These are phyloP conservation scores for Crithidia thermophila DNA, from an alignment of 208 protist species.

Conservation along the genomic window DNA sequence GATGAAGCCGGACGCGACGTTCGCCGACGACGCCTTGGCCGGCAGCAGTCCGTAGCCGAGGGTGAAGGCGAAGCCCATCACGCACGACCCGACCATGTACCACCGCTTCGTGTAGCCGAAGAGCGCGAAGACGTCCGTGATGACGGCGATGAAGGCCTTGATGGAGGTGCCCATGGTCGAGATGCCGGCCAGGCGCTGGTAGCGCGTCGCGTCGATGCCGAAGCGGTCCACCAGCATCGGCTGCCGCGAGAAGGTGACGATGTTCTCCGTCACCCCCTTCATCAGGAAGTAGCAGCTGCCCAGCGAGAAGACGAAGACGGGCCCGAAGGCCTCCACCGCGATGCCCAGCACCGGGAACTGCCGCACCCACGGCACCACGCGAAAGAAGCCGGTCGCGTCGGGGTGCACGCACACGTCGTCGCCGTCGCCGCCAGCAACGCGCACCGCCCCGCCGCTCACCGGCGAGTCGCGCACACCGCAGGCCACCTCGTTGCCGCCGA, in stretches of 20 bases:
- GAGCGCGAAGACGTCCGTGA: constrained; percentile 68
- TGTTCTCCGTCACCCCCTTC: constrained; percentile 42
- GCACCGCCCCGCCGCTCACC: not conserved
- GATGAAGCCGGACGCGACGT: constrained; percentile 32
- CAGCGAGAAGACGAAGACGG: constrained; percentile 32
- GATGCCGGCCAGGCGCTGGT: constrained; percentile 41
- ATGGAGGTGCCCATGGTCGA: constrained; percentile 43
- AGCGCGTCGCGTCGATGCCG: constrained; percentile 21
- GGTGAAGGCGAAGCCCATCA: constrained; percentile 29
- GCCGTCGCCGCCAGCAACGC: not conserved
- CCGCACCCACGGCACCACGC: constrained; percentile 17
- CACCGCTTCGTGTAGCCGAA: constrained; percentile 85
- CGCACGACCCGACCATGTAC: constrained; percentile 47
- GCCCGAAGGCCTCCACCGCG: constrained; percentile 35
- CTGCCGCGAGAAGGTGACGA: constrained; percentile 29
- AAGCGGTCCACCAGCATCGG: constrained; percentile 47
- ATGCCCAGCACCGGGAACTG: constrained; percentile 38
- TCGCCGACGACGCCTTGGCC: constrained; percentile 22
- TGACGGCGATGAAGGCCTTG: constrained; percentile 61
- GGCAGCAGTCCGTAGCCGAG: constrained; percentile 43
- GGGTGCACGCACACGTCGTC: constrained; percentile 13
- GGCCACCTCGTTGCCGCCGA: not conserved
- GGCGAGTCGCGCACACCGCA: too few species aligned
- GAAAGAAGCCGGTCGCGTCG: constrained; percentile 26
- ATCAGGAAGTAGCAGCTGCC: constrained; percentile 34